Conservation (phyloP, 495 filamentous ascomycete species). For the Hyaloscypha hepaticicola region DNA sequence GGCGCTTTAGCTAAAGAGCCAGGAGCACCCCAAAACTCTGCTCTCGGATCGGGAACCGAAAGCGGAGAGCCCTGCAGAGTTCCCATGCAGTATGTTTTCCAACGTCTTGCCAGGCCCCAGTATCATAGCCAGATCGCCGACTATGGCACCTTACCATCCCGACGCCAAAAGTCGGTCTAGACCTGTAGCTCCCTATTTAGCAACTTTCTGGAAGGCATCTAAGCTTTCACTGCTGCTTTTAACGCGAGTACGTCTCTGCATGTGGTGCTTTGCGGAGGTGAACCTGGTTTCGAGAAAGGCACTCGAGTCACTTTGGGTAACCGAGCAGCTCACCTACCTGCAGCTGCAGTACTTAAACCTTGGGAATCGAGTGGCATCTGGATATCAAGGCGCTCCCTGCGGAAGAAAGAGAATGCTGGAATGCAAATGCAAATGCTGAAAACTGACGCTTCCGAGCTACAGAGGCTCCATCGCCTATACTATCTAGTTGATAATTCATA, state of each 20-base stretch:
- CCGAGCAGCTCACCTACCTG: background rate
- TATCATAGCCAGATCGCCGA: slow-evolving; percentile 50
- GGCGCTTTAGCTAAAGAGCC: slow-evolving; percentile 29
- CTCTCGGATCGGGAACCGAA: slow-evolving; percentile 58
- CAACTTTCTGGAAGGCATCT: background rate
- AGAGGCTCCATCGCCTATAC: background rate
- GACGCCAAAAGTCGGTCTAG: background rate
- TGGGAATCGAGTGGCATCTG: background rate
- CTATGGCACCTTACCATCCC: slow-evolving; percentile 9
- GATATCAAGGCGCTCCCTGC: background rate
- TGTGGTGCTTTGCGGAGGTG: background rate
- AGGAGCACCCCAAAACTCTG: slow-evolving; percentile 34
- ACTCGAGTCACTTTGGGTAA: background rate
- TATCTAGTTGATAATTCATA: background rate
- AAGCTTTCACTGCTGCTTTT: background rate
- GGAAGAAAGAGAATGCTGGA: too few species aligned
- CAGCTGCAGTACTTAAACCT: background rate
- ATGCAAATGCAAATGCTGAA: background rate
- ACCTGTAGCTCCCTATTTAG: background rate
- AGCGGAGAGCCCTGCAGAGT: slow-evolving; percentile 42
- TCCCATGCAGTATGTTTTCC: slow-evolving; percentile 49
- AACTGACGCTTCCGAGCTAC: background rate
- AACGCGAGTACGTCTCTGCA: background rate
- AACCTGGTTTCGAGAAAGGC: background rate
- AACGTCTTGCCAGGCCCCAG: slow-evolving; percentile 55